A percentile compares a stretch with the other conserved stretches of the same genome.
phyloP scores from a whole-genome alignment of 2,329 filamentous ascomycete genomes.

The Aureobasidium sp. region DNA sequence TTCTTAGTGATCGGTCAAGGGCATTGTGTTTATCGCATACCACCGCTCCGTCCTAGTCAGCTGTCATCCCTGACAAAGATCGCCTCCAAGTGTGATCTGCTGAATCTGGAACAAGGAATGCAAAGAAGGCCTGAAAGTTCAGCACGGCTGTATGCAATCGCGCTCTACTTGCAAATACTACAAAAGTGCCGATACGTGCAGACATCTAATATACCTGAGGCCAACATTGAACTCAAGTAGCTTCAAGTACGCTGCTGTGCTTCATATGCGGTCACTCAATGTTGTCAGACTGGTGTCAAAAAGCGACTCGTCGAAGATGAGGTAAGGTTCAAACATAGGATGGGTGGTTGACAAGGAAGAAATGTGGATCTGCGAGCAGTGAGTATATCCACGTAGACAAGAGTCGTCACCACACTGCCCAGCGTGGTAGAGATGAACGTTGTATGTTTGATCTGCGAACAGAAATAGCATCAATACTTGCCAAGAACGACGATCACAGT shows the following conservation, averaged over 20 bases:
- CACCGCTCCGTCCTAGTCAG: background rate
- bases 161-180: background rate
- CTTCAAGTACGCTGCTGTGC: background rate
- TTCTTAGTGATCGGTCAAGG: background rate
- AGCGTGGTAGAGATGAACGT: background rate
- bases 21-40: background rate
- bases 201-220: background rate
- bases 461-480: background rate
- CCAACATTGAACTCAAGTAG: background rate
- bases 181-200: background rate
- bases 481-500: background rate
- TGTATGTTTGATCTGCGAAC: slow-evolving; percentile 7
- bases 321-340: background rate
- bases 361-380: background rate
- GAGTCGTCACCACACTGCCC: background rate
- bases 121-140: background rate
- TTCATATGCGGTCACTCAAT: background rate
- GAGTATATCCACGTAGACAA: background rate
- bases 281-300: background rate
- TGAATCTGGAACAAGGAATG: background rate
- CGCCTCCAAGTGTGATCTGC: background rate
- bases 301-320: background rate
- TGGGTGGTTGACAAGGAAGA: background rate
- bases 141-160: background rate
- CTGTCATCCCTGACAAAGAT: background rate